Percentiles rank a stretch among this genome's conserved stretches.
Evolutionary conservation across 257 asterid species (phyloP).

Genomic region (Lycium barbarum): DNA sequence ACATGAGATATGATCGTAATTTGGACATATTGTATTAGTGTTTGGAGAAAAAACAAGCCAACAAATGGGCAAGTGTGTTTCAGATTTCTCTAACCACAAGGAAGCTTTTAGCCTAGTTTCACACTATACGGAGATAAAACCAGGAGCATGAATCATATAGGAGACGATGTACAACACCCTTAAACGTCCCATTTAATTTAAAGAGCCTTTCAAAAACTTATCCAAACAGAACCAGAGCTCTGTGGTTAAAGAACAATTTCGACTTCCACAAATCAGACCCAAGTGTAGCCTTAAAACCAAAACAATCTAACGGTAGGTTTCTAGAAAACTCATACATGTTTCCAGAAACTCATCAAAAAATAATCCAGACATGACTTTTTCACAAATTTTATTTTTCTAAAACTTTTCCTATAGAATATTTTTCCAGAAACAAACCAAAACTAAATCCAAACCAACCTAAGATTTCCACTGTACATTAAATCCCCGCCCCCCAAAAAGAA

Average conservation of each 20-base stretch:
- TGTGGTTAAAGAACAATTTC: constrained; percentile 8
- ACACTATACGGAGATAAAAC: neutral
- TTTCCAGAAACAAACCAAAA: neutral
- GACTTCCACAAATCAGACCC: constrained; percentile 2
- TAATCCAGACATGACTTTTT: neutral
- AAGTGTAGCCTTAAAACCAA: neutral
- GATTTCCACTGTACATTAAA: neutral
- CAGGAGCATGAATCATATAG: neutral
- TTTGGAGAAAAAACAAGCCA: neutral
- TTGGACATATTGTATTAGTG: neutral
- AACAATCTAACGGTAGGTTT: neutral
- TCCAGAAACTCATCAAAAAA: neutral
- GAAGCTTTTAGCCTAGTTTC: constrained; percentile 10
- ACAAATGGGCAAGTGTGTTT: neutral
- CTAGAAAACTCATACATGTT: neutral
- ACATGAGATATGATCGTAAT: neutral
- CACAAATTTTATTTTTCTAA: neutral
- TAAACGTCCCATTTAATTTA: constrained; percentile 10
- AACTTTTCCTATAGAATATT: neutral
- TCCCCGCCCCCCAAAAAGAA: neutral
- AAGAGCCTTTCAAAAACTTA: constrained; percentile 9
- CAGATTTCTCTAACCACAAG: neutral
- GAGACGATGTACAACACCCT: neutral
- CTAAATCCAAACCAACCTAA: neutral
- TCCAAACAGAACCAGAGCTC: neutral